Base-by-base conservation (phyloP, 1,284 basidiomycete genomes). In the Cronartium quercuum region DNA sequence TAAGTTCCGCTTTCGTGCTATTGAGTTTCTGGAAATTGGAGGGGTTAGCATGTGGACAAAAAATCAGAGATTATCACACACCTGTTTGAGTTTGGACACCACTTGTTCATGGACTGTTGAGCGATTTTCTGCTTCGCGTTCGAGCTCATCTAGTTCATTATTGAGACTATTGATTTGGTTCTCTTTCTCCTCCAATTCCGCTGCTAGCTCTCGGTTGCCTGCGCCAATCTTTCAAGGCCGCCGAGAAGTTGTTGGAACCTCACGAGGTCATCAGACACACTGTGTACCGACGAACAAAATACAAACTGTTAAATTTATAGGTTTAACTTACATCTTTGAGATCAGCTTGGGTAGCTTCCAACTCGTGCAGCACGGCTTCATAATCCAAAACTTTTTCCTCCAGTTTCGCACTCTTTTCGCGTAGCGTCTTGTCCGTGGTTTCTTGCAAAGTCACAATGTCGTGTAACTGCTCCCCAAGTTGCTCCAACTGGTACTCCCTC, bases 1-100 rank as follows among this genome's bases (percentile, higher is more conserved):
- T 68, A 13, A 80, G 76, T 12, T 79, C 78, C 15, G 77, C 35
- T 58, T 80, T 81, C 51, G 76, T 63, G 10, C 76, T 67, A 37
- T 75, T 37, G 42, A 79, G 75, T 77, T 79, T 79, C 78, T 80
- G 75, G 18, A 29, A 12, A 15, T 62, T 12, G 15, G 29, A 51
- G 18, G 34, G 13, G 7, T n/a, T n/a, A 68, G 24, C 24, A 37
- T 61, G 42, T n/a, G 47, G n/a, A 65, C 2, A 55, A 44, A 18
- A 75, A 61, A 76, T 62, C 74, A 51, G 65, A 40, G 35, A 44
- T 74, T 47, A 55, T 62, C 6, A 79, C 83, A 51, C 66, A 89
- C 92, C 81, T 93, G 90, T 82, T 94, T 94, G 61, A 94, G 85
- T 2, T 89, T 89, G 18, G 84, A 83, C 41, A 87, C 84, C 4